Evolutionary conservation across 1,139 yeast genomes (phyloP), one percentile per base, ranked within the genome.

Genomic region (Geotrichum cucujoidarum): DNA sequence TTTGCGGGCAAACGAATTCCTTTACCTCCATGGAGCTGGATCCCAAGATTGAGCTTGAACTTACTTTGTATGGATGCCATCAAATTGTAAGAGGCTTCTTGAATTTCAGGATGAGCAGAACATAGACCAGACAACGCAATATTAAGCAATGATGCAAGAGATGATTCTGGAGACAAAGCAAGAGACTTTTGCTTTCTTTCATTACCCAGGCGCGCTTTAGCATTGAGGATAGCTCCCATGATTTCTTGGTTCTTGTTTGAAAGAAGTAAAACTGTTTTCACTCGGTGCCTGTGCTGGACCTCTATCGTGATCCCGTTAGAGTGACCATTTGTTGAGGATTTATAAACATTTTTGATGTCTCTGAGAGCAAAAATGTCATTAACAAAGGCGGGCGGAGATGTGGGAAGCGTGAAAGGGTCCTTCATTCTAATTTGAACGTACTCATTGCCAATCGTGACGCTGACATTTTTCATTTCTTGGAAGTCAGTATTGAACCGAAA

Each of bases 1-100:
- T 84, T 84, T 36, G 78, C 76, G 0, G 95, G 95, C 56, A 85
- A 81, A n/a, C 82, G 77, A 14, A 83, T 73, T 37, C 78, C 84
- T 14, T 76, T 75, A 1, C 87, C 78, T 47, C 78, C 76, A 32
- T 72, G 72, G 27, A 79, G 70, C 13, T 76, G 74, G 21, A 40
- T 18, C 24, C 80, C 73, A 57, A 81, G 74, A 45, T 80, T 78
- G 42, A 87, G 65, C 10, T 75, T 72, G 63, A 81, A 84, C 36
- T 82, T 75, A 6, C 75, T 69, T 7, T 83, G 78, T 31, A 84
- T 67, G 0, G 88, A 77, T 0, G 86, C 80, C 60, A 87, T 70
- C 17, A 88, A 68, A 33, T 77, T 70, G 49, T 81, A 84, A 0
- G 94, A 80, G 3, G 85, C 73, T 5, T 77, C 71, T 56, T 87